A percentile compares a stretch with the other conserved stretches of the same genome.
Conservation (phyloP, 2,329 filamentous ascomycete species). For the Ophiostoma perfectum region DNA sequence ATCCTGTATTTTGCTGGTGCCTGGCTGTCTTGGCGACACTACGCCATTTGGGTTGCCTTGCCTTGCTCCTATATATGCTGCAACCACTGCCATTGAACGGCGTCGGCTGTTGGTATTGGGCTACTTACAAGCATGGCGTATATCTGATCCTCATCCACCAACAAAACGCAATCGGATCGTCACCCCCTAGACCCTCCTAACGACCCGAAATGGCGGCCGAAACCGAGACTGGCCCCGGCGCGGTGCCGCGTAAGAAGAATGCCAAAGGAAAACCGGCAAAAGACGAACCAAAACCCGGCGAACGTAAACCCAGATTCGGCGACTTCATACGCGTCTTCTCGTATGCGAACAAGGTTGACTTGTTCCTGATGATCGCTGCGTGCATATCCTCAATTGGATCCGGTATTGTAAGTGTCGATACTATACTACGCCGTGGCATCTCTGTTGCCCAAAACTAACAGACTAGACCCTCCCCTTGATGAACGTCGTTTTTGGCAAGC, state of each 20-base stretch:
- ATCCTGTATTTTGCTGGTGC: background rate
- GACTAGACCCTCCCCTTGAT: slow-evolving; percentile 49
- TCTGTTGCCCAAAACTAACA: background rate
- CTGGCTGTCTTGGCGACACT: background rate
- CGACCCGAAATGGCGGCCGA: background rate
- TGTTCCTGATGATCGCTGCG: background rate
- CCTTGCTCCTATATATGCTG: too few species aligned
- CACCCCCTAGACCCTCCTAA: background rate
- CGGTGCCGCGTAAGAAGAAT: background rate
- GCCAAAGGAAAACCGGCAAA: background rate
- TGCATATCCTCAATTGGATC: background rate
- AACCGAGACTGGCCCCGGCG: background rate
- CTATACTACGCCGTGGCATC: background rate
- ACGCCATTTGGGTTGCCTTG: too few species aligned
- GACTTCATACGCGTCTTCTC: background rate
- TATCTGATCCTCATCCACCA: too few species aligned
- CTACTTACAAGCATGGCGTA: too few species aligned
- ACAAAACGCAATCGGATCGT: background rate
- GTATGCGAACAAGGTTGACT: background rate
- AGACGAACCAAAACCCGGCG: background rate
- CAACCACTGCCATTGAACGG: too few species aligned
- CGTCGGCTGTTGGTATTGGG: too few species aligned
- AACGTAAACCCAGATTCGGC: background rate
- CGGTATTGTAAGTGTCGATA: background rate
- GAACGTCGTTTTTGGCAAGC: slow-evolving; percentile 54